These are phyloP conservation scores for Copromyces sp. DNA, from an alignment of 495 filamentous ascomycete genomes.

Conservation along the genomic window DNA sequence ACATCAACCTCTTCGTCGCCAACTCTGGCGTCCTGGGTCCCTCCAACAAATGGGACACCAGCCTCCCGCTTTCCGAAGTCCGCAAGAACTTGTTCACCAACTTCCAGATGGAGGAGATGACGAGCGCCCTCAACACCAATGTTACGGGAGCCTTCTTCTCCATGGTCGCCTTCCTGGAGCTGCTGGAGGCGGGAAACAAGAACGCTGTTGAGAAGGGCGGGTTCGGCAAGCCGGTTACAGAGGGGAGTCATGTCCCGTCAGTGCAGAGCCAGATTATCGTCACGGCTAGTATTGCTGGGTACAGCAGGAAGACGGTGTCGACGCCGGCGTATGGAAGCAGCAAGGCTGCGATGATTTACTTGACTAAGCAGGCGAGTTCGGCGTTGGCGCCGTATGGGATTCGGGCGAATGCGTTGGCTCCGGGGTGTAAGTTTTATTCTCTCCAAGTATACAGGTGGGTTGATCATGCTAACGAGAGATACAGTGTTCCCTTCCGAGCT, in stretches of 20 bases:
- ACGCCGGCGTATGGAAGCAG: slow-evolving; percentile 49
- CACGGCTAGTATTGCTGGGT: slow-evolving; percentile 43
- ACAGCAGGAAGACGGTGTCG: slow-evolving; percentile 25
- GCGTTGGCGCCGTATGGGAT: slow-evolving; percentile 45
- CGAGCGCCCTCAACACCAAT: slow-evolving; percentile 45
- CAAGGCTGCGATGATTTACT: slow-evolving; percentile 51
- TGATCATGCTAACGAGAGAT: too few relatives aligned
- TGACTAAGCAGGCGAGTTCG: slow-evolving; percentile 52
- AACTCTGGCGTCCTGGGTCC: slow-evolving; percentile 48
- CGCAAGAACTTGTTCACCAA: slow-evolving; percentile 25
- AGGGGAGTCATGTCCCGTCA: slow-evolving; percentile 23
- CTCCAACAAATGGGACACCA: slow-evolving; percentile 15
- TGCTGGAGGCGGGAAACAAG: slow-evolving; percentile 57
- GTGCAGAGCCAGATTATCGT: slow-evolving; percentile 48
- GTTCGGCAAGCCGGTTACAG: slow-evolving; percentile 16
- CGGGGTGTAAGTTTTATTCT: slow-evolving; percentile 49
- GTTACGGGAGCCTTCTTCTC: slow-evolving; percentile 52
- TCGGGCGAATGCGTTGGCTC: slow-evolving; percentile 51
- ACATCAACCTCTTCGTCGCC: slow-evolving; percentile 55
- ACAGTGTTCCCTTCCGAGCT: slow-evolving; percentile 52
- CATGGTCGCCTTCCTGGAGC: slow-evolving; percentile 50
- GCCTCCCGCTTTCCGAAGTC: slow-evolving; percentile 34
- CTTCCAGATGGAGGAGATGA: slow-evolving; percentile 41
- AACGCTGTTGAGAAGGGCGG: slow-evolving; percentile 28
- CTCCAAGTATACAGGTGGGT: too few relatives aligned